Conservation (phyloP, 177 flowering plant genomes). For the Vitis hybrid region DNA sequence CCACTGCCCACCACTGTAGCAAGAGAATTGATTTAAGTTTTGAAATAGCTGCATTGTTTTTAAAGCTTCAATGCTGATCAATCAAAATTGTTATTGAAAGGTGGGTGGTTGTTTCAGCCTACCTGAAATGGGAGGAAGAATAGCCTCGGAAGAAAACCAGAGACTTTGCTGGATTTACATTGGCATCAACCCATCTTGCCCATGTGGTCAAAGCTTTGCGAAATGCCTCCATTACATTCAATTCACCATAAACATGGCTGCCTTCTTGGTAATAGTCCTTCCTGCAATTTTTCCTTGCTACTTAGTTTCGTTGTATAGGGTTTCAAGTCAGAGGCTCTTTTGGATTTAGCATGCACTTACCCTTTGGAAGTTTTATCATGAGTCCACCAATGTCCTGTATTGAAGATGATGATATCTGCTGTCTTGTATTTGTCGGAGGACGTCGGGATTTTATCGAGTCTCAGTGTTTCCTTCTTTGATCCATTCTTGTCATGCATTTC, state of each 20-base stretch:
- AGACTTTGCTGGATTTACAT: slow-evolving; percentile 65
- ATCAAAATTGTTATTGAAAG: neutral
- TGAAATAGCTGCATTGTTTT: neutral
- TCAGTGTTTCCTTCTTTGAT: slow-evolving; percentile 73
- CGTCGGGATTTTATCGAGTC: slow-evolving; percentile 68
- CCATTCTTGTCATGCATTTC: slow-evolving; percentile 64
- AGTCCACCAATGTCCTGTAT: slow-evolving; percentile 99
- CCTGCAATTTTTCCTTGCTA: slow-evolving; percentile 36
- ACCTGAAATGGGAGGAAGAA: slow-evolving; percentile 97
- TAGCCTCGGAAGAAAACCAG: slow-evolving; percentile 87
- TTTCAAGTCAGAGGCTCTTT: neutral
- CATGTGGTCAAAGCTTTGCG: slow-evolving; percentile 88
- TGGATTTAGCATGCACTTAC: slow-evolving; percentile 31
- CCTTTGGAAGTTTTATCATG: slow-evolving; percentile 93
- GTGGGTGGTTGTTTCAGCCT: neutral
- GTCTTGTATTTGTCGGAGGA: slow-evolving; percentile 63
- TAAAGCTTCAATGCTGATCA: neutral
- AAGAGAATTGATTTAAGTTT: slow-evolving; percentile 1
- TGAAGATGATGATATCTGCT: slow-evolving; percentile 84
- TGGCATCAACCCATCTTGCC: slow-evolving; percentile 90
- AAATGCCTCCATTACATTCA: slow-evolving; percentile 84
- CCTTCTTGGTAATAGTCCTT: slow-evolving; percentile 97
- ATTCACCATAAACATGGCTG: slow-evolving; percentile 68
- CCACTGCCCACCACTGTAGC: slow-evolving; percentile 94
- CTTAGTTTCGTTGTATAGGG: neutral